Percentiles rank a stretch among this genome's conserved stretches.
These are phyloP conservation scores for Albatrellus ellisii DNA, from an alignment of 768 basidiomycete species.

Conservation along the genomic window DNA sequence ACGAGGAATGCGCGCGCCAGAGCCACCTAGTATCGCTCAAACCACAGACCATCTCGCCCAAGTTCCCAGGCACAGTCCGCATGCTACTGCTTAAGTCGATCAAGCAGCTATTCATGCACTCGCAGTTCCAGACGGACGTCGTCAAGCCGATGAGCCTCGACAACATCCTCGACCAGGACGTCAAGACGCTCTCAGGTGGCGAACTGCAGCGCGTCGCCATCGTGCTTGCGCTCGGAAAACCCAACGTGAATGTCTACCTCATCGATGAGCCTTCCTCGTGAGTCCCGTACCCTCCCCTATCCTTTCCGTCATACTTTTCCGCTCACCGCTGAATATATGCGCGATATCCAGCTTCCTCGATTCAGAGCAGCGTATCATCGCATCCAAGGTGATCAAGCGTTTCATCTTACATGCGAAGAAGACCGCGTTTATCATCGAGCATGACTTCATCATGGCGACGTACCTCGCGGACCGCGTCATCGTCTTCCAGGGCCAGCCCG, in stretches of 20 bases:
- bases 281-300: slow-evolving; percentile 15
- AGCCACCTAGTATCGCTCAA: slow-evolving; percentile 50
- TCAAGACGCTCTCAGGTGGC: slow-evolving; percentile 96
- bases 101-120: slow-evolving; percentile 93
- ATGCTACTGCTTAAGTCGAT: slow-evolving; percentile 91
- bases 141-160: slow-evolving; percentile 96
- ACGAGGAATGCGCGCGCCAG: slow-evolving; percentile 72
- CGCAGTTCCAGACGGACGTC: slow-evolving; percentile 99
- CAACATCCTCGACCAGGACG: slow-evolving; percentile 92
- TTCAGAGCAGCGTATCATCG: slow-evolving; percentile 98
- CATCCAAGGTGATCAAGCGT: slow-evolving; percentile 95
- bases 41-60: slow-evolving; percentile 96
- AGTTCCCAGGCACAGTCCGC: slow-evolving; percentile 94
- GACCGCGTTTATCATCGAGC: slow-evolving; percentile 98
- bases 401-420: slow-evolving; percentile 96
- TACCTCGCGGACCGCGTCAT: slow-evolving; percentile 98
- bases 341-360: slow-evolving; percentile 65
- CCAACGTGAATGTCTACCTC: slow-evolving; percentile 79
- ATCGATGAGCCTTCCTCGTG: slow-evolving; percentile 88
- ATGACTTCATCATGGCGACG: slow-evolving; percentile 99
- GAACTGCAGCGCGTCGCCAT: slow-evolving; percentile 97
- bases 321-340: background rate
- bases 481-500: slow-evolving; percentile 82
- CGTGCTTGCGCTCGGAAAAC: slow-evolving; percentile 81
- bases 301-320: background rate